phyloP scores from a whole-genome alignment of 805 yeast species.

The Candida saitoana region DNA sequence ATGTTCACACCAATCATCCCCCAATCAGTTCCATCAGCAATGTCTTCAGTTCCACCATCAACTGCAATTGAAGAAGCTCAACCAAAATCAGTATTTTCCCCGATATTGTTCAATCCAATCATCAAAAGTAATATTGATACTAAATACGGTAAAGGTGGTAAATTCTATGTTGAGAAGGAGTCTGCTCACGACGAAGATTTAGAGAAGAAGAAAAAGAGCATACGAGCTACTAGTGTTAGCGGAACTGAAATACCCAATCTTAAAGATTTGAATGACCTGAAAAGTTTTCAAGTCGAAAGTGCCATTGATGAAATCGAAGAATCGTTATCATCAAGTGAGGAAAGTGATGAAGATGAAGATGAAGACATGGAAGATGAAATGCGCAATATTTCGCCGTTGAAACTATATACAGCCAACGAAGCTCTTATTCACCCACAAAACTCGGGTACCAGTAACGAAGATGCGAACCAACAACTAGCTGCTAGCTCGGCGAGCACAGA shows the following conservation, averaged over 20 bases:
- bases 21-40: constrained; percentile 10
- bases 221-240: constrained; percentile 35
- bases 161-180: constrained; percentile 61
- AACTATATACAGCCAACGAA: constrained; percentile 21
- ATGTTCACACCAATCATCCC: constrained; percentile 47
- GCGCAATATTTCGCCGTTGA: constrained; percentile 22
- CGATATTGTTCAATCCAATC: constrained; percentile 75
- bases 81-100: constrained; percentile 69
- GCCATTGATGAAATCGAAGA: constrained; percentile 12
- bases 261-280: constrained; percentile 8
- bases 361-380: constrained; percentile 21
- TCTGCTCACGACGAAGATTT: constrained; percentile 16
- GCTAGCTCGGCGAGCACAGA: neutral
- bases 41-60: constrained; percentile 12
- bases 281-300: constrained; percentile 6
- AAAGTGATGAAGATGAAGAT: constrained; percentile 42
- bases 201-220: constrained; percentile 15
- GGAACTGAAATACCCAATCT: constrained; percentile 16
- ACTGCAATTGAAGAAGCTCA: constrained; percentile 5
- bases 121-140: constrained; percentile 74
- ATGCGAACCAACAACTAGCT: neutral
- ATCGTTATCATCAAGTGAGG: constrained; percentile 14
- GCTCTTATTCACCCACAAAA: neutral
- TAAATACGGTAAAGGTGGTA: constrained; percentile 87
- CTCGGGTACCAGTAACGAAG: neutral